Evolutionary conservation across 108 stramenopile species (phyloP), one percentile per base, ranked within the genome.

Genomic region (Skeletonema costatum): DNA sequence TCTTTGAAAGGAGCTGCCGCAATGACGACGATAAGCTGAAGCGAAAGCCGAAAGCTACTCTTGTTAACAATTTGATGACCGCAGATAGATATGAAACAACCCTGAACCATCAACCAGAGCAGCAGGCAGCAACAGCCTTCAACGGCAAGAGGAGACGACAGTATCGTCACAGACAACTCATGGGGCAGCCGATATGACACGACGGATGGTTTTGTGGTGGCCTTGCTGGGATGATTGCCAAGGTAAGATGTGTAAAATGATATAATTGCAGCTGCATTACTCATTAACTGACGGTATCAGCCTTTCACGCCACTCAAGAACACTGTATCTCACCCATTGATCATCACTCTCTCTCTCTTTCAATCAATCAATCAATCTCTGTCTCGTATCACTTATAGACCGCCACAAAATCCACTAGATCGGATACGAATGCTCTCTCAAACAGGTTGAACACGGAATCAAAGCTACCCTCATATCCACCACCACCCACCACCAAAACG

Each of bases 211-310:
- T n/a, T 2, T 96, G 92, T 67, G 96, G 96, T 60, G 96, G 93
- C 32, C 56, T 94, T 25, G 96, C 96, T 10, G 96, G 96, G 9
- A 93, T 93, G 89, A 93, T 96, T 73, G 96, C 96, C 62, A 96
- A 96, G 80, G 86, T 87, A 73, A 46, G 73, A 21, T 13, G 13
- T n/a, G n/a, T n/a, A n/a, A n/a, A n/a, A 41, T 39, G 10, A 39
- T 39, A 39, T 39, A 9, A 10, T 6, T 39, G 9, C 9, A 39
- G 0, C 39, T 39, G n/a, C n/a, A n/a, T n/a, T n/a, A n/a, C n/a
- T 19, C 25, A 25, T 25, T 25, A 25, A n/a, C 25, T 25, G 25
- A 25, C 25, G 25, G 25, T 25, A 25, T 25, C 25, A 25, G 25
- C 25, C 25, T 25, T 25, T 25, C 0, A 25, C n/a, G 25, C 25